Conservation (phyloP, 441 rosid species). For the Melastoma candidum region DNA sequence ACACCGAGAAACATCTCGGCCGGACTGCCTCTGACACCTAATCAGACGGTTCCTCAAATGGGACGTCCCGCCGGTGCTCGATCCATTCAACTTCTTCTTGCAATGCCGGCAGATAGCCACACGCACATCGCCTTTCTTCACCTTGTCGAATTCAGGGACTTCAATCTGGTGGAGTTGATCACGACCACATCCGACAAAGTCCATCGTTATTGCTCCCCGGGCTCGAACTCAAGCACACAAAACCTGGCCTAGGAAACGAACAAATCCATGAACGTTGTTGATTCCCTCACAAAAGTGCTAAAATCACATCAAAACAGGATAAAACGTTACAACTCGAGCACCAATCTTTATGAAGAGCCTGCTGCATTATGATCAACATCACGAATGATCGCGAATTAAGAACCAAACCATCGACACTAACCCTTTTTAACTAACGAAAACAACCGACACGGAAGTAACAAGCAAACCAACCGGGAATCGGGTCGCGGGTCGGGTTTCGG, state of each 20-base stretch:
- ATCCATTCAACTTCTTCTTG: constrained; percentile 59
- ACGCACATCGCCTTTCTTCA: constrained; percentile 48
- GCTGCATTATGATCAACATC: no score
- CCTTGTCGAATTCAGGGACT: constrained; percentile 69
- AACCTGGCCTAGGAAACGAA: constrained; percentile 12
- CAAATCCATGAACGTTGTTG: constrained; percentile 29
- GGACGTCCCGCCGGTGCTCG: constrained; percentile 69
- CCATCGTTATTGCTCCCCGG: constrained; percentile 4
- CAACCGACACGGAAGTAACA: no score
- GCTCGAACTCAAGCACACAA: background rate
- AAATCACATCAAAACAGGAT: no score
- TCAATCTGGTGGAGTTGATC: constrained; percentile 50
- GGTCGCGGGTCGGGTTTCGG: no score
- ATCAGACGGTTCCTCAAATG: constrained; percentile 68
- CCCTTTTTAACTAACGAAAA: no score
- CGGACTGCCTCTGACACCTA: constrained; percentile 48
- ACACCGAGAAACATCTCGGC: constrained; percentile 21
- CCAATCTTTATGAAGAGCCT: no score
- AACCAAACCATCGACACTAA: no score
- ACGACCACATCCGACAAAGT: constrained; percentile 50
- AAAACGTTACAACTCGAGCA: no score
- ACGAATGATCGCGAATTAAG: no score
- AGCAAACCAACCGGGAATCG: no score
- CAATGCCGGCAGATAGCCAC: constrained; percentile 71
- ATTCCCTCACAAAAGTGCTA: background rate